phyloP scores from a whole-genome alignment of 192 early-diverging fungal species.

The Rhizophlyctis rosea region DNA sequence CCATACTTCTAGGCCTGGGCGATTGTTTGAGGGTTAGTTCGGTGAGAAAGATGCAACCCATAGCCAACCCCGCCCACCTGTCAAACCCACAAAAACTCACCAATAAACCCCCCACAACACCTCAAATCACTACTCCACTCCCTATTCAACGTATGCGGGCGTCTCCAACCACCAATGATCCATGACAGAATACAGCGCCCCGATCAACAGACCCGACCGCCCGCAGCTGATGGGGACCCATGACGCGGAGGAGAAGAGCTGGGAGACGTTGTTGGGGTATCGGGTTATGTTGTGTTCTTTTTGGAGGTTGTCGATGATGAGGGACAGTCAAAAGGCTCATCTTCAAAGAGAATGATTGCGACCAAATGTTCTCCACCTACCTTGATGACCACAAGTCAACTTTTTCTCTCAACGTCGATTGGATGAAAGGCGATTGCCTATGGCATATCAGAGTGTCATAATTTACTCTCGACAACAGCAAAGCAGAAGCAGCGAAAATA shows the following conservation, averaged over 20 bases:
- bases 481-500: too few species aligned
- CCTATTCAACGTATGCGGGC: conserved; percentile 38
- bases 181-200: conserved; percentile 56
- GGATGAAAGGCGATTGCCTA: conserved; percentile 56
- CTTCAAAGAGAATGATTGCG: too few species aligned
- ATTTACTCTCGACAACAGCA: too few species aligned
- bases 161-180: conserved; percentile 42
- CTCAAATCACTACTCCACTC: conserved; percentile 58
- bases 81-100: too few species aligned
- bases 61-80: too few species aligned
- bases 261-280: conserved; percentile 37
- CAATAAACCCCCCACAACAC: too few species aligned
- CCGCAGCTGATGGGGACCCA: conserved; percentile 67
- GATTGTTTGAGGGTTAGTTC: too few species aligned
- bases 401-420: conserved; percentile 42
- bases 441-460: too few species aligned
- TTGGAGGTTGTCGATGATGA: conserved; percentile 63
- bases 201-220: conserved; percentile 51
- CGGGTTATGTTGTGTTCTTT: conserved; percentile 55
- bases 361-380: conserved; percentile 2
- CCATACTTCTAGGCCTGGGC: conserved; percentile 23
- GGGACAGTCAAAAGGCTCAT: too few species aligned
- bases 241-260: conserved; percentile 50
- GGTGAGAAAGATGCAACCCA: too few species aligned
- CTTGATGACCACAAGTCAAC: conserved; percentile 35